Evolutionary conservation across 345 rosid species (phyloP).

Genomic region (Luvunga scandens): DNA sequence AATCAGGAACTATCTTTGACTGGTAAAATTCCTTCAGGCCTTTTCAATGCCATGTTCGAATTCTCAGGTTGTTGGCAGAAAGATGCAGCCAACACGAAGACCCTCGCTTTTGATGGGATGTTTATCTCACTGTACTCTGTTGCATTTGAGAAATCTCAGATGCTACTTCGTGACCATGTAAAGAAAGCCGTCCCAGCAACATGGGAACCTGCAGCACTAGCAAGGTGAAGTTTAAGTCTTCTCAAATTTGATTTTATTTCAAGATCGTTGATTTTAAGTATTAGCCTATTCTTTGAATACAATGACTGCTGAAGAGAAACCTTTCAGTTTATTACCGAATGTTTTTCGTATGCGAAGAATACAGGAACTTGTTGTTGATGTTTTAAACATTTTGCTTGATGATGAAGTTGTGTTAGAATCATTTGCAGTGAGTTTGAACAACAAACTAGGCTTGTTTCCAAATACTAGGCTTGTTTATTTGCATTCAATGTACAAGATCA

Average conservation of each 20-base stretch:
- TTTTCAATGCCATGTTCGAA: slow-evolving; percentile 85
- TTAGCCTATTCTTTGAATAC: background rate
- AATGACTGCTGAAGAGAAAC: background rate
- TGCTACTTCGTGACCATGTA: slow-evolving; percentile 69
- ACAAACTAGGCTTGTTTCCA: background rate
- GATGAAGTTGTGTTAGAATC: background rate
- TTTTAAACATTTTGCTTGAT: background rate
- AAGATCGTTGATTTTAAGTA: background rate
- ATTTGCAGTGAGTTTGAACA: background rate
- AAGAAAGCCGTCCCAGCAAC: slow-evolving; percentile 78
- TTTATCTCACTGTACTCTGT: slow-evolving; percentile 77
- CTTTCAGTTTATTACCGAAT: background rate
- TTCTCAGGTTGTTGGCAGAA: slow-evolving; percentile 91
- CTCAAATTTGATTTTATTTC: background rate
- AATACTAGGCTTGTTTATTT: too few relatives aligned
- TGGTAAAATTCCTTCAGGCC: slow-evolving; percentile 93
- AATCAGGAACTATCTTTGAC: slow-evolving; percentile 82
- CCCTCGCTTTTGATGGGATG: slow-evolving; percentile 88
- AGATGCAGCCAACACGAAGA: slow-evolving; percentile 90
- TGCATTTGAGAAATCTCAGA: slow-evolving; percentile 83
- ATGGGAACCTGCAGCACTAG: slow-evolving; percentile 93
- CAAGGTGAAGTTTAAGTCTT: slow-evolving; percentile 48
- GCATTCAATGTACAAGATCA: background rate
- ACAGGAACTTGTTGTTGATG: background rate
- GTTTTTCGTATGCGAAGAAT: background rate